Base-by-base conservation (phyloP, 768 basidiomycete genomes). In the Mycena belliarum region DNA sequence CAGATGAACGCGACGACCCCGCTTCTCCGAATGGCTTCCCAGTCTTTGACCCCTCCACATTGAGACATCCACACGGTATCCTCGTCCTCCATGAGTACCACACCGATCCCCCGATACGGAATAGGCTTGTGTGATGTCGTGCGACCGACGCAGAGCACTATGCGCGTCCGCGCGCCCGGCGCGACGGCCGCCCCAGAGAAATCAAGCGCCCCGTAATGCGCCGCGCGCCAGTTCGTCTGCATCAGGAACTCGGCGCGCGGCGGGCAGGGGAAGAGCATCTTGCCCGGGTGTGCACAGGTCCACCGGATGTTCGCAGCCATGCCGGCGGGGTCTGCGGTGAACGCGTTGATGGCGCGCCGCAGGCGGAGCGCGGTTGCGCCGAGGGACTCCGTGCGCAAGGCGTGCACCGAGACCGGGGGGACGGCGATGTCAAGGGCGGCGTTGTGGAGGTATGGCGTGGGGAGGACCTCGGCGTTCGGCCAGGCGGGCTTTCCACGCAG, bases 371-470 rank as follows among this genome's bases (percentile, higher is more conserved):
- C 53, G 16, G 55, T 20, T 11, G 49, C 48, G 16, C 25, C 47
- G 18, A 60, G 38, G 18, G 48, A 44, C 28, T 41, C 14, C 21
- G 40, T 41, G 4, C 20, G 43, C 26, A 55, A 45, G n/a, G 49
- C 26, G 20, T 26, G 21, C 28, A 38, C 26, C 37, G 45, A 32
- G 33, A 60, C 20, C 25, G 46, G 52, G 2, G 37, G 43, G 38
- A 56, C 23, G 16, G 47, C 7, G 28, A 60, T 21, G 1, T 8
- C 7, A 14, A 25, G 6, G 38, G 33, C 28, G 33, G 54, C 53
- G 49, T 60, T 60, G 54, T 61, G 26, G 49, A 56, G 47, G 40
- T 47, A 61, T 21, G 59, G 57, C 6, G 29, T 21, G 29, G 4
- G 15, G n/a, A 49, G 5, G 18, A 20, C 29, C 1, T 44, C 16